Evolutionary conservation across 108 stramenopile genomes (phyloP), one percentile per base, ranked within the genome.

Genomic region (Fistulifera solaris): DNA sequence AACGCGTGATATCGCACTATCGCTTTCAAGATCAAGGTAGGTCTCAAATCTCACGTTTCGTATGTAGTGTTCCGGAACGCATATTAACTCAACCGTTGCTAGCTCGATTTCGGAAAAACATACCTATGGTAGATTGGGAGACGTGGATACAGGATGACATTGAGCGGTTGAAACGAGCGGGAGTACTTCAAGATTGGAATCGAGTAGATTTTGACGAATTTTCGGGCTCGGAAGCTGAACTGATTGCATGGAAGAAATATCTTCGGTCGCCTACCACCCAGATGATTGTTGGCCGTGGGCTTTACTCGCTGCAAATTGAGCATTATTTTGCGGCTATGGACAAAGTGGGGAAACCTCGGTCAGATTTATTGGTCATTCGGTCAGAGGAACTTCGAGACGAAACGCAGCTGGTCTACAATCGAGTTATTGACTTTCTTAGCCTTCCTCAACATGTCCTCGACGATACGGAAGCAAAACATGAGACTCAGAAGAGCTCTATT

Each of bases 271-370:
- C 59, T 51, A 89, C 86, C 18, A 61, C 69, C n/a, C 85, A 93
- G 61, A 74, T 82, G 24, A 61, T 72, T 71, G 31, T 96, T 8
- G 79, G 68, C n/a, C 70, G 87, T 57, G 93, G 93, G 2, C 40
- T 92, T 56, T 96, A 96, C 64, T 87, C 86, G 17, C 48, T 93
- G 38, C 95, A 94, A 72, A 71, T 94, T 42, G 66, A 78, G 52
- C 78, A 73, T 19, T 96, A 91, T 89, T 63, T 81, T 12, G 59
- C 68, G 6, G 76, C 72, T 3, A 85, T 89, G 54, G 55, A 66
- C 5, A 13, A 46, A 22, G 56, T 53, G 24, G 80, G 38, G 28
- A 54, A 35, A 39, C 53, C 38, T 2, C 7, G 53, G 17, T 39
- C 53, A 8, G 31, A 54, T n/a, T 13, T 54, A 22, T 72, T 87